Evolutionary conservation across 2,329 filamentous ascomycete genomes (phyloP).

Genomic region (Gaeumannomyces sp.): DNA sequence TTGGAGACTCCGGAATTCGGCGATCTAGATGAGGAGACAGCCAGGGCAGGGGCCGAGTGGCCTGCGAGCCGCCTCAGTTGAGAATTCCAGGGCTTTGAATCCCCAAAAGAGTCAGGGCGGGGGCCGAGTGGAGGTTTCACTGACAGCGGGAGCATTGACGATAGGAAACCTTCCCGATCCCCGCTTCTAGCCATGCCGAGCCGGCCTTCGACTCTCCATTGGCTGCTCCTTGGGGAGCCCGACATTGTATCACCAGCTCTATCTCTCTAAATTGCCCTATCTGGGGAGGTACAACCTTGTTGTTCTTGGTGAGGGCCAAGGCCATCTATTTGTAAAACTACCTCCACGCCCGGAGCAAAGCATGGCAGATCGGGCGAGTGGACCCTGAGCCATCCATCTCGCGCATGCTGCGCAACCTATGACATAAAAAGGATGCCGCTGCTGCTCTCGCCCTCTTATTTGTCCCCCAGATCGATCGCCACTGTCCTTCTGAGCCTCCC

Average conservation of each 20-base stretch:
- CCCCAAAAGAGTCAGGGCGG: background rate
- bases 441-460: background rate
- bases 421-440: slow-evolving; percentile 1
- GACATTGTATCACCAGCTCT: too few relatives aligned
- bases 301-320: too few relatives aligned
- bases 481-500: background rate
- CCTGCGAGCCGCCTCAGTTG: too few relatives aligned
- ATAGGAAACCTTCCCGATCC: background rate
- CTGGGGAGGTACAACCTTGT: background rate
- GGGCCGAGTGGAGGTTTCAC: background rate
- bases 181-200: too few relatives aligned
- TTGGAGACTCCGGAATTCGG: too few relatives aligned
- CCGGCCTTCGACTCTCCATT: too few relatives aligned
- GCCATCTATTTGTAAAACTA: background rate
- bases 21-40: too few relatives aligned
- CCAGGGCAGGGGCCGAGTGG: too few relatives aligned
- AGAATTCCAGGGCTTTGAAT: too few relatives aligned
- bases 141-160: background rate
- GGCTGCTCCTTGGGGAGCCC: too few relatives aligned
- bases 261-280: background rate
- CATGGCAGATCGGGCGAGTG: background rate
- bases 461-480: background rate
- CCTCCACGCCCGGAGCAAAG: too few relatives aligned
- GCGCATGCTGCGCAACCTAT: background rate
- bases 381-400: background rate